Percentiles rank a stretch among this genome's conserved stretches.
Evolutionary conservation across 352 stramenopile genomes (phyloP).

Genomic region (Globisporangium sylvaticum): DNA sequence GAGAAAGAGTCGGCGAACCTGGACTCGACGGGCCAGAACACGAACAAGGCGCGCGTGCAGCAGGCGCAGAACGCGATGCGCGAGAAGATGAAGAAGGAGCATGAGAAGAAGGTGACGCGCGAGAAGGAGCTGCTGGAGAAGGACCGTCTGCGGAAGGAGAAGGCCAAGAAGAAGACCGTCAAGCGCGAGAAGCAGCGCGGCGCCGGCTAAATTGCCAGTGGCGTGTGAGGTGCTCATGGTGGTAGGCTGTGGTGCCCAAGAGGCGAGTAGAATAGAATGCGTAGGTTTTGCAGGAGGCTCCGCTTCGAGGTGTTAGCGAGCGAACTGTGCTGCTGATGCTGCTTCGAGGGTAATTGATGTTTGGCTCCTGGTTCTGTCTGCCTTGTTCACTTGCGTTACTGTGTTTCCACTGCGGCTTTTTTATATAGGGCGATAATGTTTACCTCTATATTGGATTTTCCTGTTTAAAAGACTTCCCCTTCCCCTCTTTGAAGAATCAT

Average conservation of each 20-base stretch:
- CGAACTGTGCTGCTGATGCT: neutral
- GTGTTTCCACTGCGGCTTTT: neutral
- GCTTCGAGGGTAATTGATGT: neutral
- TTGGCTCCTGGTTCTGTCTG: neutral
- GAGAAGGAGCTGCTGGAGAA: conserved; percentile 53
- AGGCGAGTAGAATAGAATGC: neutral
- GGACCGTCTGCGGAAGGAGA: conserved; percentile 48
- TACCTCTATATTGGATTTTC: neutral
- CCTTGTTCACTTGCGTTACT: neutral
- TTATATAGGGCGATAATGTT: too few relatives aligned
- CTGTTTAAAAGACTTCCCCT: too few relatives aligned
- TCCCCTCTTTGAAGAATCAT: too few relatives aligned
- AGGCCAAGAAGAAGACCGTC: conserved; percentile 49
- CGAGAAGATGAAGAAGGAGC: conserved; percentile 55
- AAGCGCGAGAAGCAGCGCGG: conserved; percentile 62
- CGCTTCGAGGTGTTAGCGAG: neutral
- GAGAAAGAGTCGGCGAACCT: conserved; percentile 33
- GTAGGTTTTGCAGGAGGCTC: neutral
- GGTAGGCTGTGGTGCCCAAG: neutral
- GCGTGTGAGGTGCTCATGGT: neutral
- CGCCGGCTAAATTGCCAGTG: conserved; percentile 22
- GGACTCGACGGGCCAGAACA: conserved; percentile 31
- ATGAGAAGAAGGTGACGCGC: conserved; percentile 48
- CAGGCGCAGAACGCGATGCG: conserved; percentile 32
- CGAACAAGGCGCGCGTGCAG: conserved; percentile 41